These are phyloP conservation scores for Penicillium frequentans DNA, from an alignment of 2,329 filamentous ascomycete genomes.

Conservation along the genomic window DNA sequence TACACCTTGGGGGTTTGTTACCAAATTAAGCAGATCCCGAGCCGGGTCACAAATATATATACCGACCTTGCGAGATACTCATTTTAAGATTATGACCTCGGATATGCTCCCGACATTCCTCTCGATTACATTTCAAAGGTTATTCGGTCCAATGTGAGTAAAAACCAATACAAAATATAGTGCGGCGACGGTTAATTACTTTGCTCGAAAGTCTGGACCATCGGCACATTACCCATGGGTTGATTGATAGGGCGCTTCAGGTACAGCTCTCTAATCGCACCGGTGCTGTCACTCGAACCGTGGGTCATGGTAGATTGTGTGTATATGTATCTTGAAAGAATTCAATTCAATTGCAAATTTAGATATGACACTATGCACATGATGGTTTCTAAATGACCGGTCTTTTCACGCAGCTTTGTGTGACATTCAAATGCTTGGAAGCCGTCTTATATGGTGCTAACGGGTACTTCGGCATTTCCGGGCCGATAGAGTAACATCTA, in stretches of 20 bases:
- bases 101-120: no score
- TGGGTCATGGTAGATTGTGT: not conserved
- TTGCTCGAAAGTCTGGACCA: not conserved
- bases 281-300: not conserved
- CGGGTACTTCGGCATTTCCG: slow-evolving; percentile 4
- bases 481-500: not conserved
- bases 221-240: not conserved
- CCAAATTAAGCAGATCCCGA: no score
- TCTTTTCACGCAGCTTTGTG: no score
- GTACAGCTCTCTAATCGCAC: not conserved
- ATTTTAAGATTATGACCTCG: no score
- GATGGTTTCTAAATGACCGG: no score
- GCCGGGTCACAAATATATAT: no score
- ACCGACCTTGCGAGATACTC: no score
- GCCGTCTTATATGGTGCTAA: no score
- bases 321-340: not conserved
- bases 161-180: not conserved
- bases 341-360: not conserved
- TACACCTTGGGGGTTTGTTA: no score
- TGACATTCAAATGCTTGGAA: no score
- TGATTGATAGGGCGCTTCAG: not conserved
- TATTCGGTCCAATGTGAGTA: not conserved
- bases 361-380: no score
- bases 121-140: no score
- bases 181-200: not conserved